Evolutionary conservation across 371 early-diverging fungal genomes (phyloP).

Genomic region (Neoconidiobolus thromboides): DNA sequence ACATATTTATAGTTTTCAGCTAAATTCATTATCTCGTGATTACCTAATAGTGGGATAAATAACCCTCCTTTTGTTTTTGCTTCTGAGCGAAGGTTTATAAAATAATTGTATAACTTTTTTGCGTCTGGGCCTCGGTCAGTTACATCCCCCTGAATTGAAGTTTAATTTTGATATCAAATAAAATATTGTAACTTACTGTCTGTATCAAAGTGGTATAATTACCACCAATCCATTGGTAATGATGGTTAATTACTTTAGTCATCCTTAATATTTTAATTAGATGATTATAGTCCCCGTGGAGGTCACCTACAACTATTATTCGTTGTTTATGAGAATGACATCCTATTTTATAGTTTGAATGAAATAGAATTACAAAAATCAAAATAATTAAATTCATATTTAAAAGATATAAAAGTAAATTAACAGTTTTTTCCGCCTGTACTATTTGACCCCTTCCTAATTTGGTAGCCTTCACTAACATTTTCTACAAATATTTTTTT

Average conservation of each 20-base stretch:
- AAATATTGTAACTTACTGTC: slow-evolving; percentile 8
- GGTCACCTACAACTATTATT: slow-evolving; percentile 55
- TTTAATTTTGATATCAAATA: no score
- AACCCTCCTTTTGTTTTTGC: slow-evolving; percentile 33
- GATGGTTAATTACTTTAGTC: slow-evolving; percentile 34
- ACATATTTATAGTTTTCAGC: slow-evolving; percentile 48
- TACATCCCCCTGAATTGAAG: slow-evolving; percentile 27
- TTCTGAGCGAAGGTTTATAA: slow-evolving; percentile 30
- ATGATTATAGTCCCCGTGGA: slow-evolving; percentile 47
- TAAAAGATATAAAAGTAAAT: no score
- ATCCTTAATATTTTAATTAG: slow-evolving; percentile 32
- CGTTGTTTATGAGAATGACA: slow-evolving; percentile 11
- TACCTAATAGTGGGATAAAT: slow-evolving; percentile 32
- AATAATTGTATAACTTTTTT: slow-evolving; percentile 33
- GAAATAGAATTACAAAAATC: no score
- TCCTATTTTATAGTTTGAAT: no score
- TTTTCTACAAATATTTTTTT: no score
- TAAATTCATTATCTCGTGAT: slow-evolving; percentile 40
- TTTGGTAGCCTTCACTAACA: no score
- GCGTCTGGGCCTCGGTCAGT: slow-evolving; percentile 58
- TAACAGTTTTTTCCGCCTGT: no score
- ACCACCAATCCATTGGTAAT: slow-evolving; percentile 39
- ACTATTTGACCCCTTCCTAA: no score
- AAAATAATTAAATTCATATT: no score
- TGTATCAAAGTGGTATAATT: slow-evolving; percentile 29